Evolutionary conservation across 352 stramenopile species (phyloP).

Genomic region (Pythium insidiosum): DNA sequence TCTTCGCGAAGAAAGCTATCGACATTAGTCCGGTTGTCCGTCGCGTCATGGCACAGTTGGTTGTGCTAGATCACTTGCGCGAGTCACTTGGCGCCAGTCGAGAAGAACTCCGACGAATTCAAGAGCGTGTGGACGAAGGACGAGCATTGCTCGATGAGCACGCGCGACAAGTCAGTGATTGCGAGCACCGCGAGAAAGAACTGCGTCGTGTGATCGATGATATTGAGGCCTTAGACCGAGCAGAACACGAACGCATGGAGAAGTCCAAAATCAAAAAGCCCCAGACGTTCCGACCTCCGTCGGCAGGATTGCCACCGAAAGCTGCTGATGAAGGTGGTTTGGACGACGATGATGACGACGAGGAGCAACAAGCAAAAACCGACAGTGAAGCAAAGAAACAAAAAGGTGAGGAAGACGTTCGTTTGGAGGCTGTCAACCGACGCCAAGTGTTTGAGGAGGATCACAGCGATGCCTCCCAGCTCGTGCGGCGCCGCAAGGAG

Average conservation of each 20-base stretch:
- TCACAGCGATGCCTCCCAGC: constrained; percentile 7
- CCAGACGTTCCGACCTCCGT: constrained; percentile 21
- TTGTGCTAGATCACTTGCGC: constrained; percentile 44
- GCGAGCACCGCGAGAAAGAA: constrained; percentile 17
- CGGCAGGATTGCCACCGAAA: constrained; percentile 9
- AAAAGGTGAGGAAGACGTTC: no score
- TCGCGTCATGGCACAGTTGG: constrained; percentile 38
- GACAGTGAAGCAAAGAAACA: neutral
- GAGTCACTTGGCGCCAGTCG: constrained; percentile 11
- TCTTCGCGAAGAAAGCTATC: constrained; percentile 54
- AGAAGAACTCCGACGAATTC: constrained; percentile 17
- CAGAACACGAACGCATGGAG: constrained; percentile 42
- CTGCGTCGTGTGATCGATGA: constrained; percentile 50
- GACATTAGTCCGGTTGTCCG: constrained; percentile 63
- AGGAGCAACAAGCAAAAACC: constrained; percentile 6
- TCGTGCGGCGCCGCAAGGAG: constrained; percentile 31
- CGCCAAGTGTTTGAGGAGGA: constrained; percentile 39
- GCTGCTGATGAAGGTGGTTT: neutral
- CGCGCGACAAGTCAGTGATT: constrained; percentile 12
- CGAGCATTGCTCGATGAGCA: constrained; percentile 8
- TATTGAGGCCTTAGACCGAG: constrained; percentile 50
- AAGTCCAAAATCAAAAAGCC: constrained; percentile 54
- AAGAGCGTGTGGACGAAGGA: constrained; percentile 9
- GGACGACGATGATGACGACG: constrained; percentile 5
- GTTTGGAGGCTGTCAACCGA: no score